Evolutionary conservation across 2,329 filamentous ascomycete genomes (phyloP), one percentile per base, ranked within the genome.

Genomic region (Sarocladiaceae sp.): DNA sequence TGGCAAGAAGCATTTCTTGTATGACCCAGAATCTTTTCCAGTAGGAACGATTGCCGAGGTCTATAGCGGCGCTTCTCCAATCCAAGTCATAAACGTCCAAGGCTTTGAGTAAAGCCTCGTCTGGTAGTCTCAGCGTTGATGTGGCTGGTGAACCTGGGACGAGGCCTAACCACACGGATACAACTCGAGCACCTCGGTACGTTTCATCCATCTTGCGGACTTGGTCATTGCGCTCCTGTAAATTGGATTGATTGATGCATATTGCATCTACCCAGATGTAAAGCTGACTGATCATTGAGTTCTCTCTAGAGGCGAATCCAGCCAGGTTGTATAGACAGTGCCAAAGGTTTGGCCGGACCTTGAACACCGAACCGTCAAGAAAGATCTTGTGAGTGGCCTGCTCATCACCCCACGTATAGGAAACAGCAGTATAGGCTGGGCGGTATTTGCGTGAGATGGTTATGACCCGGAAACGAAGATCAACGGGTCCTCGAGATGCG

Each of bases 301-400:
- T 8, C 10, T 33, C 15, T 33, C 29, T 52, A 42, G n/a, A 11
- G n/a, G 15, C 54, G 52, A 53, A 31, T 28, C 4, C 6, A 18
- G 10, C 29, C 8, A 33, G 29, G 15, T 33, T 10, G 29, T 33
- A 33, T 8, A 33, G 29, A 33, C 29, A 33, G 29, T 8, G 15
- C 29, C 29, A 33, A 15, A 33, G 29, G 15, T 33, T 33, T 8
- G 29, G 29, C 15, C 29, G 29, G 8, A 33, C 29, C 10, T 8
- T 15, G 29, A 33, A 33, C 15, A 15, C 10, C 15, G 10, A 15
- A 15, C 8, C 29, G 8, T 33, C 29, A 8, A 33, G 29, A 10
- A 33, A 33, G 29, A 33, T 33, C 15, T 8, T 10, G 10, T 33
- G 10, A 10, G 29, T 33, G 8, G 29, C 10, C 29, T 33, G 10